Conservation (phyloP, 2,329 filamentous ascomycete species). For the Colletotrichum somersetense region DNA sequence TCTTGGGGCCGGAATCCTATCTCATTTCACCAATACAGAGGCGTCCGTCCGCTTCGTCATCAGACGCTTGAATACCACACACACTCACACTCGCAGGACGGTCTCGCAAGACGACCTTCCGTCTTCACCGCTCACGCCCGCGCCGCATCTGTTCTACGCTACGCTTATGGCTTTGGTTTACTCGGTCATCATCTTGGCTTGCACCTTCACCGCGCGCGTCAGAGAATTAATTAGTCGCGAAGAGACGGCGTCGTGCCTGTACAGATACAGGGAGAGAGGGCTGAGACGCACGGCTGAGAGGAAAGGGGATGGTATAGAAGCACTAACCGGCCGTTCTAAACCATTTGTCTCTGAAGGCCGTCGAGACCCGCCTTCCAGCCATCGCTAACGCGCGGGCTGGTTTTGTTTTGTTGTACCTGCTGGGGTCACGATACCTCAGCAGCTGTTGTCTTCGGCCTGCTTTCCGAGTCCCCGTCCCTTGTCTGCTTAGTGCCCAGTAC, state of each 20-base stretch:
- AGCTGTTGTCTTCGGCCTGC: constrained; percentile 28
- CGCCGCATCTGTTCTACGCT: neutral
- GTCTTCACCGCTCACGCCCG: constrained; percentile 7
- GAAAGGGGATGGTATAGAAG: constrained; percentile 14
- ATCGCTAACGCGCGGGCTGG: neutral
- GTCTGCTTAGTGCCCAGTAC: constrained; percentile 5
- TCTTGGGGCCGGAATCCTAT: constrained; percentile 16
- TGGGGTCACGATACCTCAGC: constrained; percentile 9
- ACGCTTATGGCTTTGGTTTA: constrained; percentile 16
- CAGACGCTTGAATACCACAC: neutral
- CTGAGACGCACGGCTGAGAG: constrained; percentile 24
- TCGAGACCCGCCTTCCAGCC: neutral
- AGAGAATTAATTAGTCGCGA: neutral
- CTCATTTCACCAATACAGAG: constrained; percentile 9
- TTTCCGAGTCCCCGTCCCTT: constrained; percentile 18
- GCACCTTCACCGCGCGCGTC: neutral
- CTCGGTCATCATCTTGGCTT: constrained; percentile 3
- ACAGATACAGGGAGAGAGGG: constrained; percentile 16
- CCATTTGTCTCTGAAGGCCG: constrained; percentile 4
- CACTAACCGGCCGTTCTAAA: constrained; percentile 19
- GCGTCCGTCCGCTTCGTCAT: neutral
- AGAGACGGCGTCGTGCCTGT: neutral
- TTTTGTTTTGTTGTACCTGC: neutral
- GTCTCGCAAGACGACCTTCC: neutral
- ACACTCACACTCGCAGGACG: neutral